Percentiles rank a stretch among this genome's conserved stretches.
phyloP scores from a whole-genome alignment of 805 yeast genomes.

The Wickerhamiella dianesei region DNA sequence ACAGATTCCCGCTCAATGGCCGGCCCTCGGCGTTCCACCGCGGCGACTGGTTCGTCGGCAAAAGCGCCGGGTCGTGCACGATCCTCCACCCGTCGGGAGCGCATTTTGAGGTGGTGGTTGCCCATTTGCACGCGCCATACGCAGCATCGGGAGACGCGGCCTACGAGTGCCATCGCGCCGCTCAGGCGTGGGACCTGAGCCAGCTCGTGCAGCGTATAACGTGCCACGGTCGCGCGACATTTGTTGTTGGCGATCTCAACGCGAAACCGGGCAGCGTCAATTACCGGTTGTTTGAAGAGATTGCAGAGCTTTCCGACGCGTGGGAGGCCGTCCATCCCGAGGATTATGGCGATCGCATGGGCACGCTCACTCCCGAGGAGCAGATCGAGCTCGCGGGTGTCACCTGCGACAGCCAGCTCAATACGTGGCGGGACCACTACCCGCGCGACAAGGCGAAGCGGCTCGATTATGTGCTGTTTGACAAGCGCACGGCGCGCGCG shows the following conservation, averaged over 20 bases:
- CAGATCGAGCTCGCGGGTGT: slow-evolving; percentile 68
- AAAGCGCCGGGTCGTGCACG: slow-evolving; percentile 63
- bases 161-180: slow-evolving; percentile 76
- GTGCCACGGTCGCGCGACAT: slow-evolving; percentile 67
- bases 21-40: slow-evolving; percentile 84
- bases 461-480: slow-evolving; percentile 78
- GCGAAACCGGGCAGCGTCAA: slow-evolving; percentile 80
- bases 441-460: slow-evolving; percentile 63
- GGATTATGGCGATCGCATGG: slow-evolving; percentile 23
- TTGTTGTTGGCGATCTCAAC: slow-evolving; percentile 88
- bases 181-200: slow-evolving; percentile 94
- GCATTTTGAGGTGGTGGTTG: slow-evolving; percentile 63
- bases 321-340: slow-evolving; percentile 53
- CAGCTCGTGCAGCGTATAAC: slow-evolving; percentile 46
- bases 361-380: slow-evolving; percentile 36
- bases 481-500: slow-evolving; percentile 39
- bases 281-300: slow-evolving; percentile 52
- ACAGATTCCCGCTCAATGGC: slow-evolving; percentile 85
- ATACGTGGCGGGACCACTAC: slow-evolving; percentile 63
- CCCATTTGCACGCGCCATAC: slow-evolving; percentile 98
- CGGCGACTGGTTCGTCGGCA: slow-evolving; percentile 97
- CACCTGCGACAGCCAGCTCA: slow-evolving; percentile 77
- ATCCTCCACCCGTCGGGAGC: slow-evolving; percentile 38
- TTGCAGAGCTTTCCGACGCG: slow-evolving; percentile 61
- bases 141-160: slow-evolving; percentile 70